phyloP scores from a whole-genome alignment of 805 yeast genomes.

The Candida maris region DNA sequence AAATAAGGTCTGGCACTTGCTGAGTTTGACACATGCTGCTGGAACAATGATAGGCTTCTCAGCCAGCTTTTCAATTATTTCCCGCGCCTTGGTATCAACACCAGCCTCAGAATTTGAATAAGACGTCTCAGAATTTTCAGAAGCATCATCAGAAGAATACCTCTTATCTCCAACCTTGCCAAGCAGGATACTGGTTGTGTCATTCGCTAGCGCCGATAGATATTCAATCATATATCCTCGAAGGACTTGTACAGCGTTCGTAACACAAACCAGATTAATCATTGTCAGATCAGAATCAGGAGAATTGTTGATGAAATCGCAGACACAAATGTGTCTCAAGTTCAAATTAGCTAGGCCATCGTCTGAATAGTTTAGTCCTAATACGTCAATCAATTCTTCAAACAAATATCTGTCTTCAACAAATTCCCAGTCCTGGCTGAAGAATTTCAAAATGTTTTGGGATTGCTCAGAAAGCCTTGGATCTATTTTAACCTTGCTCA shows the following conservation, averaged over 20 bases:
- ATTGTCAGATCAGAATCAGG: slow-evolving; percentile 21
- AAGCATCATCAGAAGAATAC: slow-evolving; percentile 4
- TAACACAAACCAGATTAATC: slow-evolving; percentile 23
- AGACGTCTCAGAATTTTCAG: slow-evolving; percentile 4
- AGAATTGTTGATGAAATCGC: slow-evolving; percentile 25
- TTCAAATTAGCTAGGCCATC: slow-evolving; percentile 3
- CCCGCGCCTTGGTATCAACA: slow-evolving; percentile 8
- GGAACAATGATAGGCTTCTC: slow-evolving; percentile 23
- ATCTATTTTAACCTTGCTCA: slow-evolving; percentile 10
- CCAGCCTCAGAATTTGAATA: slow-evolving; percentile 5
- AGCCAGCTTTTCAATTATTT: slow-evolving; percentile 10
- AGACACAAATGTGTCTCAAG: slow-evolving; percentile 18
- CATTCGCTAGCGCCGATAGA: slow-evolving; percentile 13
- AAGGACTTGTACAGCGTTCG: slow-evolving; percentile 22
- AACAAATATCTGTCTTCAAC: slow-evolving; percentile 20
- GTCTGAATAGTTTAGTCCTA: slow-evolving; percentile 11
- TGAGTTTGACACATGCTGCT: slow-evolving; percentile 22
- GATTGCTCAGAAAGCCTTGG: slow-evolving; percentile 13
- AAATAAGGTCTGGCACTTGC: slow-evolving; percentile 27
- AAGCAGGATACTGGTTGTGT: background rate
- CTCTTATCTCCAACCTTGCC: slow-evolving; percentile 3
- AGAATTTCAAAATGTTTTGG: slow-evolving; percentile 14
- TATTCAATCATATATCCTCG: slow-evolving; percentile 19
- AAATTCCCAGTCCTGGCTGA: slow-evolving; percentile 21
- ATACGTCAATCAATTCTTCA: slow-evolving; percentile 21